Evolutionary conservation across 1,284 basidiomycete genomes (phyloP).

Genomic region (Marasmius oreades): DNA sequence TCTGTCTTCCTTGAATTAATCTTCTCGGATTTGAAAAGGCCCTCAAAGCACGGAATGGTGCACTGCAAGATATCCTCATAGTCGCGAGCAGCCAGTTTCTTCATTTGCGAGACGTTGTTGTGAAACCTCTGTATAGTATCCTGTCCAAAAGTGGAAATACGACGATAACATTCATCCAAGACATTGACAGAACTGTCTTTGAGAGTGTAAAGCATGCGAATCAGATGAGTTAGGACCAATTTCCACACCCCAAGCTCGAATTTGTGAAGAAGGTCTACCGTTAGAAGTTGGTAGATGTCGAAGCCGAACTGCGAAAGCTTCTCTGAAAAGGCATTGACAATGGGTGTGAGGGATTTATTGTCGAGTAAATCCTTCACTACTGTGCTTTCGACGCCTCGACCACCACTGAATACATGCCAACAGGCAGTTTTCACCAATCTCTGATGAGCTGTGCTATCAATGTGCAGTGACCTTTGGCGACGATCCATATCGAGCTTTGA

Average conservation of each 20-base stretch:
- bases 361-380: slow-evolving; percentile 3
- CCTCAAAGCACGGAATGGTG: slow-evolving; percentile 22
- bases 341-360: no score
- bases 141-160: slow-evolving; percentile 16
- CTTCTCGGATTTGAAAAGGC: slow-evolving; percentile 16
- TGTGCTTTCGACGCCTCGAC: slow-evolving; percentile 7
- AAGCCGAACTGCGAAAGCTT: slow-evolving; percentile 14
- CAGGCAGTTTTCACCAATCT: slow-evolving; percentile 5
- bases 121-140: slow-evolving; percentile 16
- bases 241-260: slow-evolving; percentile 26
- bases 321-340: slow-evolving; percentile 9
- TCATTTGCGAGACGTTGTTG: no score
- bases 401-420: slow-evolving; percentile 16
- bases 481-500: slow-evolving; percentile 17
- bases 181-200: no score
- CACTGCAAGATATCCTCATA: slow-evolving; percentile 25
- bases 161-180: not conserved
- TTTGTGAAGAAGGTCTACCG: slow-evolving; percentile 4
- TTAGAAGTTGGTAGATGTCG: slow-evolving; percentile 11
- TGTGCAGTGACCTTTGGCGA: not conserved
- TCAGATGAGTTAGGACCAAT: slow-evolving; percentile 20
- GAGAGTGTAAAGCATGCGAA: no score
- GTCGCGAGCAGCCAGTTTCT: slow-evolving; percentile 19
- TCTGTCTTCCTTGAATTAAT: slow-evolving; percentile 14
- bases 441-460: slow-evolving; percentile 10